Base-by-base conservation (phyloP, 108 stramenopile species). In the Stephanodiscus triporus region DNA sequence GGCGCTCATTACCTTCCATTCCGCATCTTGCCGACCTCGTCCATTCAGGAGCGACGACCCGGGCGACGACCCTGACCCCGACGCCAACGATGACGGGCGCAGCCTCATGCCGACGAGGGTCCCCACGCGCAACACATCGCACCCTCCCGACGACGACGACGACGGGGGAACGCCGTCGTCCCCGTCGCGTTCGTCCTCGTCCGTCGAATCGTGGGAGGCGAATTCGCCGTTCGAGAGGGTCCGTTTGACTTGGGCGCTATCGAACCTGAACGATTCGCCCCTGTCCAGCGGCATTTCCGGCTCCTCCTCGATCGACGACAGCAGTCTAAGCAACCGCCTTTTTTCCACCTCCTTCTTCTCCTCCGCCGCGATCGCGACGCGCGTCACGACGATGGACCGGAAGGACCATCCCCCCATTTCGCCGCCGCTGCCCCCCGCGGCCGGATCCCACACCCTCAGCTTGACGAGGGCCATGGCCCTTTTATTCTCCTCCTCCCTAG, bases 1-100 rank as follows among this genome's bases (percentile, higher is more conserved):
- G 26, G 67, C 10, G 54, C 69, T 30, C n/a, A 56, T 67, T 11
- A 68, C 48, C 8, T 63, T 63, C 76, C 76, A 77, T 63, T 32
- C 68, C 48, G 8, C 37, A 22, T 34, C 3, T 14, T 38, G 32
- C 32, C 32, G 32, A 4, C 32, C 32, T 34, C 32, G 4, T 34
- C 32, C 32, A 23, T 64, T 45, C n/a, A n/a, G n/a, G n/a, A n/a
- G n/a, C 32, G 32, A 5, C 32, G 32, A 5, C 32, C 4, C 4
- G 4, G 32, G 32, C 32, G 32, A 34, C 32, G 32, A 34, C 32
- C 4, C 32, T 2, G 32, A 5, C 32, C 32, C 32, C 32, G 5
- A 5, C 32, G 32, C 32, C 32, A 34, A n/a, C n/a, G n/a, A 27
- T 13, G 42, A 47, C 47, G 42, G 23, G n/a, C 23, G 23, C 47